Base-by-base conservation (phyloP, 768 basidiomycete species). In the Holtermanniella nyarrowii region DNA sequence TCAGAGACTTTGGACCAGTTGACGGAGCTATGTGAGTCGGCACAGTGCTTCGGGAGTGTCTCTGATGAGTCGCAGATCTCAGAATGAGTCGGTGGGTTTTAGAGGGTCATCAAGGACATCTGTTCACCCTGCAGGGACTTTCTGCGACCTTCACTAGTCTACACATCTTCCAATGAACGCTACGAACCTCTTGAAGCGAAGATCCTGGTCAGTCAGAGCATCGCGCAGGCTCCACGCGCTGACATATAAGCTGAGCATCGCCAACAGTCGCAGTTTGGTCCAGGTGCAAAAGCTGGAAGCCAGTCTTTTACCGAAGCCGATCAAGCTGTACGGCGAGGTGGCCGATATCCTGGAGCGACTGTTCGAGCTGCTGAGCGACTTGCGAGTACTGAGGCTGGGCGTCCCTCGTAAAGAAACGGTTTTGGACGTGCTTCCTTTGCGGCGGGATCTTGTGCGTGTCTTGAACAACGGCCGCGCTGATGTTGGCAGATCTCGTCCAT, bases 351-450 rank as follows among this genome's bases (percentile, higher is more conserved):
- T 51, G 14, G 60, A 65, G 23, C 47, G 58, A 5, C 44, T 66
- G 14, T 27, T 67, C 20, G 66, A 66, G 37, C 55, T 62, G 10
- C 46, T 69, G 12, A 44, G 51, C 2, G 70, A 69, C 47, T 59
- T 71, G 42, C 47, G 66, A 26, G 48, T 56, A 20, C 42, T 71
- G 22, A 44, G 70, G 23, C 65, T 67, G 21, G 59, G 60, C 45
- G 61, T 71, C 3, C 70, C 70, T 1, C 37, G 70, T n/a, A 56
- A 65, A 49, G 68, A 61, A 21, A 66, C 66, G 0, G 70, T 71
- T 1, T 49, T 71, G 25, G 68, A 69, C 46, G 68, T 71, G 11
- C 43, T 71, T 26, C 68, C 68, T 2, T 50, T 71, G 16, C 59
- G 70, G 7, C 57, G 65, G 12, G 66, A 66, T 50, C 23, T 69